Base-by-base conservation (phyloP, 2,329 filamentous ascomycete genomes). In the Trematosphaeria pertusa region DNA sequence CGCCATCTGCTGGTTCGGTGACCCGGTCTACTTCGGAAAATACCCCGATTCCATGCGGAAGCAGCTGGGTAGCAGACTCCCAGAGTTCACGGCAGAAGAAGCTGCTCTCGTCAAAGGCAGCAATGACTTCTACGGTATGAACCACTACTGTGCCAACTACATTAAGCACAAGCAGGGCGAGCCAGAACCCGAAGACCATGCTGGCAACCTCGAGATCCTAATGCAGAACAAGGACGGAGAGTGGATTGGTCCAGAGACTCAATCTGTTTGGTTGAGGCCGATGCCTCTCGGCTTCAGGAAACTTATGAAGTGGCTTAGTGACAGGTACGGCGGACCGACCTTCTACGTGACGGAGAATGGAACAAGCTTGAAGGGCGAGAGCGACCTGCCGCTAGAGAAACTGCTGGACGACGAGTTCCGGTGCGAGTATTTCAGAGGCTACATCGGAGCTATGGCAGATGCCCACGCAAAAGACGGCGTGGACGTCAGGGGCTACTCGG, bases 51-150 rank as follows among this genome's bases (percentile, higher is more conserved):
- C 87, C 49, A 95, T 95, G 89, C 80, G 83, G 47, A 83, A 84
- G 68, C 90, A 95, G 76, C 84, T 95, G 14, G 89, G 90, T 45
- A 80, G 87, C 67, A 84, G 89, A 11, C 81, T 95, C 37, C 91
- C 91, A 4, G 76, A 78, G 34, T 94, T 89, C 71, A 91, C 87
- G 0, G 72, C 80, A 0, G 87, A 89, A 57, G 89, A 96, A 67
- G 72, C 78, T 18, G 83, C 82, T 2, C 78, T 94, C n/a, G 85
- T 96, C 35, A 80, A 87, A 64, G 89, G 88, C n/a, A 90, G 87
- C 67, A 94, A 94, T 71, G 91, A 95, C 77, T 95, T 95, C 74
- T 95, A 95, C 73, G 91, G 89, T 71, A 93, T 93, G 89, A 95
- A 96, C 78, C 88, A 91, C 79, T 96, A 96, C 78, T 92, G 89